Conservation (phyloP, 2,329 filamentous ascomycete species). For the Epichloe aotearoae region DNA sequence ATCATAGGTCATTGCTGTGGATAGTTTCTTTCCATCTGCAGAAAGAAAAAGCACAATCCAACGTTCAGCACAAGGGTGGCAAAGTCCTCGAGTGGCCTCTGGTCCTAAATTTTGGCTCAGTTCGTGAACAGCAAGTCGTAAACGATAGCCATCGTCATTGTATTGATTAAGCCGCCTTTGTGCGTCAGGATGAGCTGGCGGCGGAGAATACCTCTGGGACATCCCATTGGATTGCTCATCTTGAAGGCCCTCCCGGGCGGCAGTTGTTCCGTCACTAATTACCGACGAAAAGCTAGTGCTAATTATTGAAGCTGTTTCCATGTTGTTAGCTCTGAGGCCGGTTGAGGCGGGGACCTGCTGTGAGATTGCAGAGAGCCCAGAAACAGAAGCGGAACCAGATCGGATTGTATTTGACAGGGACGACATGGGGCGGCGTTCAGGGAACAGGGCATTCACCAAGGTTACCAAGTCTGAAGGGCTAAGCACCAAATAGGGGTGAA, state of each 20-base stretch:
- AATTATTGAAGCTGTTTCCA: conserved; percentile 56
- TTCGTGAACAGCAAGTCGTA: conserved; percentile 57
- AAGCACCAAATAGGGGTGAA: conserved; percentile 68
- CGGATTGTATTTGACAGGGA: conserved; percentile 46
- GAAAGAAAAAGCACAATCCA: conserved; percentile 77
- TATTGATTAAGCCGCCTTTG: conserved; percentile 36
- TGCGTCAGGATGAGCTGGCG: conserved; percentile 30
- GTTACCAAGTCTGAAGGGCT: conserved; percentile 69
- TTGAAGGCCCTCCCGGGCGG: conserved; percentile 49
- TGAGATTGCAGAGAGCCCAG: conserved; percentile 53
- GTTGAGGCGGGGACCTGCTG: conserved; percentile 52
- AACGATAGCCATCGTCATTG: conserved; percentile 50
- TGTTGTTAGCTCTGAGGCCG: conserved; percentile 24
- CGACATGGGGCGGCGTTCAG: conserved; percentile 54
- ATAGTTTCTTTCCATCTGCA: conserved; percentile 55
- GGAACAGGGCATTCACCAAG: conserved; percentile 72
- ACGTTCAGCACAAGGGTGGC: conserved; percentile 68
- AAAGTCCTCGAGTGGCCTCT: conserved; percentile 52
- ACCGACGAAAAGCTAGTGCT: conserved; percentile 62
- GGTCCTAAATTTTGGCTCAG: conserved; percentile 53
- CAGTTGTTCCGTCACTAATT: conserved; percentile 50
- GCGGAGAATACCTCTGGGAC: conserved; percentile 42
- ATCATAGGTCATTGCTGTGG: conserved; percentile 60
- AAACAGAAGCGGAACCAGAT: conserved; percentile 55
- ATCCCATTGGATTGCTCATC: conserved; percentile 39